Conservation (phyloP, 106 monocot genomes). For the Dendrobium nobile region DNA sequence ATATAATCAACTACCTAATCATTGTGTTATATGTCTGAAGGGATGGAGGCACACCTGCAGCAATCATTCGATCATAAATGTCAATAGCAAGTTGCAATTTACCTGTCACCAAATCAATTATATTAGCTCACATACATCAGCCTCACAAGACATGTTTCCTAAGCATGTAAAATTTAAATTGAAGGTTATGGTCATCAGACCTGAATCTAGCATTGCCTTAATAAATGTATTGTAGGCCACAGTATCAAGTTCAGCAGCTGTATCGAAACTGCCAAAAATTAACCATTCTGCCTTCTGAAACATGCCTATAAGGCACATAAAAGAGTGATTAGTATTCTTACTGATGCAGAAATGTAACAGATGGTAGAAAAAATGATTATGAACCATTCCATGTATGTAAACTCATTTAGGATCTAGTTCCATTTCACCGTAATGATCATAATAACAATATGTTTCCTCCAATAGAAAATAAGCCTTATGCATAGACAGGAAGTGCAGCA, state of each 20-base stretch:
- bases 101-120: constrained; percentile 38
- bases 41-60: constrained; percentile 58
- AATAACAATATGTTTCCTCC: not conserved
- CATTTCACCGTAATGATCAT: not conserved
- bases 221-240: constrained; percentile 93
- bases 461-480: not conserved
- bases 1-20: constrained; percentile 65
- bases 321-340: not conserved
- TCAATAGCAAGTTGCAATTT: constrained; percentile 62
- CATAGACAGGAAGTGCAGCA: not conserved
- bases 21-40: constrained; percentile 91
- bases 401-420: not conserved
- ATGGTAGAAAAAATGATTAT: too few relatives aligned
- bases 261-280: constrained; percentile 47
- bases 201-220: constrained; percentile 94
- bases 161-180: not conserved
- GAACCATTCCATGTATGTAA: too few relatives aligned
- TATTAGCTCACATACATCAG: not conserved
- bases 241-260: constrained; percentile 57
- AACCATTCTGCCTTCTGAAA: constrained; percentile 65
- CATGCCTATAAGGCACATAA: constrained; percentile 36
- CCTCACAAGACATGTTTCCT: too few relatives aligned
- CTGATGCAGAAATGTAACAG: not conserved
- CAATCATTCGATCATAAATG: constrained; percentile 79
- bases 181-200: constrained; percentile 12